These are phyloP conservation scores for Clarireedia homoeocarpa DNA, from an alignment of 2,329 filamentous ascomycete genomes.

Conservation along the genomic window DNA sequence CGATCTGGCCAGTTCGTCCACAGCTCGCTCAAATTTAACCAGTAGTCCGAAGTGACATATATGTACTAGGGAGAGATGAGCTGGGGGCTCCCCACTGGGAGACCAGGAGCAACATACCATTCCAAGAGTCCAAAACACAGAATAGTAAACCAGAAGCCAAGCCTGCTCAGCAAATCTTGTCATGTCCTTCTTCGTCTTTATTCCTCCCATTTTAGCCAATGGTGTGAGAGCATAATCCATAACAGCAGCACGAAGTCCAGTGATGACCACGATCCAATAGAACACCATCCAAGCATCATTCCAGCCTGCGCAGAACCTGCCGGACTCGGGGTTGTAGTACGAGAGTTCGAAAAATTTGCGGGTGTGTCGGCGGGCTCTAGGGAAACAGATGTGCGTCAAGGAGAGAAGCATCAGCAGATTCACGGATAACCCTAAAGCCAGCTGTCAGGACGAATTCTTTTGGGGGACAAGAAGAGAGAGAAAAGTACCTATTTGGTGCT, in stretches of 20 bases:
- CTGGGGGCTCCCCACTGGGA: not conserved
- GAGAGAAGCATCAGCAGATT: constrained; percentile 79
- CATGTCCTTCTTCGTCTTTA: constrained; percentile 67
- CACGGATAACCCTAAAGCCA: constrained; percentile 62
- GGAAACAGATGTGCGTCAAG: constrained; percentile 75
- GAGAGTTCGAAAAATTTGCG: constrained; percentile 81
- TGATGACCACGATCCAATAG: constrained; percentile 78
- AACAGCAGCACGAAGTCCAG: constrained; percentile 69
- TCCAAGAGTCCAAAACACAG: constrained; percentile 73
- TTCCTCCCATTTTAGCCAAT: constrained; percentile 62
- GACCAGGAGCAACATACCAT: constrained; percentile 48
- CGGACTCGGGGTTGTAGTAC: constrained; percentile 65
- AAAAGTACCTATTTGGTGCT: constrained; percentile 68
- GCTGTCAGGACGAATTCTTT: constrained; percentile 7
- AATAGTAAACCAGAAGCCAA: constrained; percentile 82
- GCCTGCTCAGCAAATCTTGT: constrained; percentile 89
- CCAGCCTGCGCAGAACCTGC: constrained; percentile 66
- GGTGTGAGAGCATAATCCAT: constrained; percentile 87
- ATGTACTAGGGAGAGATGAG: constrained; percentile 55
- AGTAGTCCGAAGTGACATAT: constrained; percentile 70
- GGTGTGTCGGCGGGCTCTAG: constrained; percentile 70
- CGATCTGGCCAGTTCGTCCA: constrained; percentile 82
- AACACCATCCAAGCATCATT: constrained; percentile 73
- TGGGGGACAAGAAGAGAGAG: not conserved
- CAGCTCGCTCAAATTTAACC: constrained; percentile 65